A percentile compares a stretch with the other conserved stretches of the same genome.
phyloP scores from a whole-genome alignment of 1,139 yeast genomes.

The Scheffersomyces parashehatae region DNA sequence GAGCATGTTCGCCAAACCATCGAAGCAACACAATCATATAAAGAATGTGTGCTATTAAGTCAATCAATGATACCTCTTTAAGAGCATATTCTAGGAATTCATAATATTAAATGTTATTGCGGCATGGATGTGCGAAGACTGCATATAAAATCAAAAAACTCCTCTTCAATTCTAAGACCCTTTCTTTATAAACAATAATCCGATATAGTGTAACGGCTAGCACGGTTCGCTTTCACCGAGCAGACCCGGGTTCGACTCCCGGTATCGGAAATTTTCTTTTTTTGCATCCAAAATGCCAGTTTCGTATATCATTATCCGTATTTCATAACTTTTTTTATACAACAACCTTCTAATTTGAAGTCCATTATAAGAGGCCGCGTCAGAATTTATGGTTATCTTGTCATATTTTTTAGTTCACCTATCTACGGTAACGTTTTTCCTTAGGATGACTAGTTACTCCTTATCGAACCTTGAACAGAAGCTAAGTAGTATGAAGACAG shows the following conservation, averaged over 20 bases:
- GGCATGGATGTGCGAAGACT: background rate
- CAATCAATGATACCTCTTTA: no score
- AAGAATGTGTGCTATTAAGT: no score
- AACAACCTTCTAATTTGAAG: background rate
- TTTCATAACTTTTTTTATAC: background rate
- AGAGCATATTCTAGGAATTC: no score
- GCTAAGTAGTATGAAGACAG: no score
- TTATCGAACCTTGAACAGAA: no score
- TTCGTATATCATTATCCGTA: background rate
- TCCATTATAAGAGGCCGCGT: background rate
- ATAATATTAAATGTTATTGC: no score
- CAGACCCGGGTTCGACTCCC: conserved; percentile 83
- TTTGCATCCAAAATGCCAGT: conserved; percentile 1
- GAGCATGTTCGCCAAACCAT: no score
- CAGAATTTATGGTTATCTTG: no score
- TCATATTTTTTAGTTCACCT: no score
- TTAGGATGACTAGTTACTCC: no score
- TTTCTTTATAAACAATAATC: conserved; percentile 20
- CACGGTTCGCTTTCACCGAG: conserved; percentile 82
- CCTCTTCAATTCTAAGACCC: background rate
- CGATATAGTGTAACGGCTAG: conserved; percentile 79
- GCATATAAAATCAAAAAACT: background rate
- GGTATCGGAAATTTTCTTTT: conserved; percentile 59
- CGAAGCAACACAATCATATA: no score
- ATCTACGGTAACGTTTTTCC: no score